Evolutionary conservation across 2,329 filamentous ascomycete species (phyloP).

Genomic region (Trichoderma gracile): DNA sequence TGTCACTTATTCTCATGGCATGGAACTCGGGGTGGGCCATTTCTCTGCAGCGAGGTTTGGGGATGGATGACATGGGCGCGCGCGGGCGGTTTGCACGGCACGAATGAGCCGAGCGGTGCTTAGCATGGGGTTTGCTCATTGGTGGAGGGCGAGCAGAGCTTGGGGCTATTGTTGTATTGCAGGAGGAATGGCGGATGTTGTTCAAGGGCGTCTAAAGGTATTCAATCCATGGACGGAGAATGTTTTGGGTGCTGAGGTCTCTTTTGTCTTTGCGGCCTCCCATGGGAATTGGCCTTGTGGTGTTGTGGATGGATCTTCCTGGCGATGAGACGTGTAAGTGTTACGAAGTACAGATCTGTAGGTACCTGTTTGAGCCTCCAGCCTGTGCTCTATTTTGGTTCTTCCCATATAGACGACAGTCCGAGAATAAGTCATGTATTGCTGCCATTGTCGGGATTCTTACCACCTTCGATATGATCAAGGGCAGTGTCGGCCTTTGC

Average conservation of each 20-base stretch:
- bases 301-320: too few relatives aligned
- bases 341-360: background rate
- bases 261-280: constrained; percentile 5
- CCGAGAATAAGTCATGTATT: background rate
- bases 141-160: background rate
- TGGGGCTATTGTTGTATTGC: constrained; percentile 9
- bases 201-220: background rate
- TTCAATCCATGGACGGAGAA: background rate
- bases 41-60: background rate
- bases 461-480: background rate
- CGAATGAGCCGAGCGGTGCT: constrained; percentile 21
- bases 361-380: too few relatives aligned
- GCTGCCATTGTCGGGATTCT: background rate
- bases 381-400: background rate
- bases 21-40: constrained; percentile 9
- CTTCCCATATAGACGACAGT: background rate
- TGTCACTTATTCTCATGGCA: background rate
- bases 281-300: background rate
- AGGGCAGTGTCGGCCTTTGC: background rate
- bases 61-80: constrained; percentile 19
- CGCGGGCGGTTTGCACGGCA: constrained; percentile 21
- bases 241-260: background rate
- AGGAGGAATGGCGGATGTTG: background rate
- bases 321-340: background rate
- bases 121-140: constrained; percentile 15